Percentiles rank a stretch among this genome's conserved stretches.
Evolutionary conservation across 1,284 basidiomycete genomes (phyloP).

Genomic region (Lentinula novae-zelandiae): DNA sequence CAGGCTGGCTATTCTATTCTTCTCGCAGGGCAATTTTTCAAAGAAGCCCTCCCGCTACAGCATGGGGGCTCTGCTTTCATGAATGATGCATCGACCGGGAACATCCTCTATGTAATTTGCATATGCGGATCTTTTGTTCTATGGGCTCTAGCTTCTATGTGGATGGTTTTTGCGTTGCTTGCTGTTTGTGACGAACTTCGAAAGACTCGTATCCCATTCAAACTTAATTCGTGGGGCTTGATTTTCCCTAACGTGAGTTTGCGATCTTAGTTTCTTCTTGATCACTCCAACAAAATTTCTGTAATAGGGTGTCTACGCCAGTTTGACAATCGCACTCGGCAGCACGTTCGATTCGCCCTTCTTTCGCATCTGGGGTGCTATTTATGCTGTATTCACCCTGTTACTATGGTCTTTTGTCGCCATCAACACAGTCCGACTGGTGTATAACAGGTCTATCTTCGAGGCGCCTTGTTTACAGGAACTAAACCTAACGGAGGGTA

Average conservation of each 20-base stretch:
- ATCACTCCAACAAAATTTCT: background rate
- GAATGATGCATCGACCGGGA: constrained; percentile 27
- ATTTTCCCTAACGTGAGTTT: constrained; percentile 58
- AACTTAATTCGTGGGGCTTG: constrained; percentile 52
- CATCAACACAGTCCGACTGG: constrained; percentile 35
- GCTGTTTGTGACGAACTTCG: constrained; percentile 38
- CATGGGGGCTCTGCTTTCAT: constrained; percentile 25
- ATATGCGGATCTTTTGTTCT: constrained; percentile 43
- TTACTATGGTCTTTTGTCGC: constrained; percentile 55
- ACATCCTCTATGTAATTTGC: constrained; percentile 40
- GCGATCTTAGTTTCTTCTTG: background rate
- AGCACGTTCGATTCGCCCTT: constrained; percentile 48
- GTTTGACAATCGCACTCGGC: constrained; percentile 54
- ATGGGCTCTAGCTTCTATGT: constrained; percentile 54
- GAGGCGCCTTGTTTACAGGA: constrained; percentile 37
- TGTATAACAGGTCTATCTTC: constrained; percentile 41
- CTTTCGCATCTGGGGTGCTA: constrained; percentile 51
- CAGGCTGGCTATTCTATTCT: constrained; percentile 53
- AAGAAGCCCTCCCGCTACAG: constrained; percentile 30
- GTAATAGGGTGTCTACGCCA: constrained; percentile 58
- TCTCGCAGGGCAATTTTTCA: constrained; percentile 40
- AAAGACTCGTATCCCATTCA: constrained; percentile 38
- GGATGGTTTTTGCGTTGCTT: constrained; percentile 46
- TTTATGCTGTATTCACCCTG: constrained; percentile 49
- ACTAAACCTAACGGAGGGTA: constrained; percentile 2